These are phyloP conservation scores for Euphorbia pulcherrima DNA, from an alignment of 345 rosid genomes.

Conservation along the genomic window DNA sequence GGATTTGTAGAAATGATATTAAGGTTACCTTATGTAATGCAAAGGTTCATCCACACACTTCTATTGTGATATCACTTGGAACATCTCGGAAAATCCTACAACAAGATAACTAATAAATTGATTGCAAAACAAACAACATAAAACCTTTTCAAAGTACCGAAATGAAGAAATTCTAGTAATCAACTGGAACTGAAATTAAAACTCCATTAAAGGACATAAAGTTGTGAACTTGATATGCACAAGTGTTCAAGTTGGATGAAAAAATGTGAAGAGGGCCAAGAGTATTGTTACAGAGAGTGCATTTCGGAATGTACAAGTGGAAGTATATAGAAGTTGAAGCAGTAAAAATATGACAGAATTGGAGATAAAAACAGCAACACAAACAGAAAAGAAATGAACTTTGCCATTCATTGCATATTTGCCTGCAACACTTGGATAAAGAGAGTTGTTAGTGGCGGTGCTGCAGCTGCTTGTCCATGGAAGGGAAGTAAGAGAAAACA, in stretches of 20 bases:
- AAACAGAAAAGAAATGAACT: too few species aligned
- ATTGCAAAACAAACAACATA: constrained; percentile 1
- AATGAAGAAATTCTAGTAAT: background rate
- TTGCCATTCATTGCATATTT: constrained; percentile 83
- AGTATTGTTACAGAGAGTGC: too few species aligned
- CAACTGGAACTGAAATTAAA: background rate
- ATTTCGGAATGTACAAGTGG: too few species aligned
- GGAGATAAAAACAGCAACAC: too few species aligned
- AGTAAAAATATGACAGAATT: too few species aligned
- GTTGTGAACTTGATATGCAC: background rate
- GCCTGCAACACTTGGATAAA: constrained; percentile 73
- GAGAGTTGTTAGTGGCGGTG: constrained; percentile 69
- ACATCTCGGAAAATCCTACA: constrained; percentile 92
- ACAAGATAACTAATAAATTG: constrained; percentile 14
- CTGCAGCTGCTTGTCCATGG: constrained; percentile 63
- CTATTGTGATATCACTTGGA: constrained; percentile 84
- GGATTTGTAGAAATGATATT: background rate
- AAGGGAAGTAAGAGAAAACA: constrained; percentile 17
- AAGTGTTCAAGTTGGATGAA: background rate
- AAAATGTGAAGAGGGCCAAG: too few species aligned
- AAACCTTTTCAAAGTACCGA: background rate
- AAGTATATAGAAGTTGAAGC: too few species aligned
- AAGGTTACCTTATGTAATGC: constrained; percentile 79
- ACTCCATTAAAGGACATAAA: background rate
- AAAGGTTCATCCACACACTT: constrained; percentile 70